Evolutionary conservation across 1,284 basidiomycete species (phyloP), one percentile per base, ranked within the genome.

Genomic region (Boletus putidus): DNA sequence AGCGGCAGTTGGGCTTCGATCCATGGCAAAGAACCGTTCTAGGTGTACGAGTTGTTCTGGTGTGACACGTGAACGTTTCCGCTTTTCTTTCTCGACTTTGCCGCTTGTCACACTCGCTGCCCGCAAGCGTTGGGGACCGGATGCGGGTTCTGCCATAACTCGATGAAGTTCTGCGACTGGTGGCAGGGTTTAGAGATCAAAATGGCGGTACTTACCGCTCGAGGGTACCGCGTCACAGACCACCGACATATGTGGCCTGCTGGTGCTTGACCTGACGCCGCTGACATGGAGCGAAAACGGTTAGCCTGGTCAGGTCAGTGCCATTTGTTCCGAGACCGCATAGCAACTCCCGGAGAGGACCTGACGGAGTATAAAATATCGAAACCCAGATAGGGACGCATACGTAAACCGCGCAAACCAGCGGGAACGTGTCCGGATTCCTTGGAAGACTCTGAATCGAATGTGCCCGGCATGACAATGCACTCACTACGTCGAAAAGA

Each of bases 61-160:
- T 2, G 86, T 91, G 44, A 91, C 88, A 20, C 90, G 83, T 16
- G 84, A 87, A 37, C 90, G 82, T 70, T 91, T 92, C 57, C 86
- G 82, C 73, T 89, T 89, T 70, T 88, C 86, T 65, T 76, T 81
- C 25, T 77, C 76, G 48, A 70, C 67, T 53, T 64, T 68, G 12
- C 40, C 60, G 48, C 36, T 42, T 14, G 58, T 20, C n/a, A 46
- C 39, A 21, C 60, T 51, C 12, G 64, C 47, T 21, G 59, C 48
- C 62, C 66, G 66, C 69, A 72, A 51, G 60, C 68, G 69, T 31
- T 69, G 68, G 33, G 68, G 66, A 29, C 72, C 67, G 29, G 65
- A 68, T 3, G 64, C 46, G 36, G 68, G 59, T 35, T 68, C 64
- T 71, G 55, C 53, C 67, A 67, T 67, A 51, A 15, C 20, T 49